Conservation (phyloP, 1,284 basidiomycete genomes). For the Heterobasidion occidentale region DNA sequence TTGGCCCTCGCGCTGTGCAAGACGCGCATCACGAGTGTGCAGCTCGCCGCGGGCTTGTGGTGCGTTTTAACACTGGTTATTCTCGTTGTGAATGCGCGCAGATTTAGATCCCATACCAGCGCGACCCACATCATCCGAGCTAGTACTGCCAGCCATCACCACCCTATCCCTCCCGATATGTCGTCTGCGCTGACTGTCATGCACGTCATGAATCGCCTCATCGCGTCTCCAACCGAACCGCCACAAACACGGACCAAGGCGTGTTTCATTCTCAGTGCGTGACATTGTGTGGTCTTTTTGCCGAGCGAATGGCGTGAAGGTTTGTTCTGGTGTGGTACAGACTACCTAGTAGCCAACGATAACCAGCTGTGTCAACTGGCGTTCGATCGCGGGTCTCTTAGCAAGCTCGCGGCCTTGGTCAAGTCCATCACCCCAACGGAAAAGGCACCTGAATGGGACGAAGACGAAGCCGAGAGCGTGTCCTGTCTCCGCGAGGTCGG, state of each 20-base stretch:
- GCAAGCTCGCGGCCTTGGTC: conserved; percentile 39
- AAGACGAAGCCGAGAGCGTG: conserved; percentile 56
- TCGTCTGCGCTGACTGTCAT: conserved; percentile 44
- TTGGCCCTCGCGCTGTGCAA: conserved; percentile 41
- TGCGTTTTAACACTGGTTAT: conserved; percentile 19
- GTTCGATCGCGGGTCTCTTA: conserved; percentile 52
- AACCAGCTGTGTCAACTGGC: conserved; percentile 55
- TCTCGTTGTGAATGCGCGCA: neutral
- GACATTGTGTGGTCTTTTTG: neutral
- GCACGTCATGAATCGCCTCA: conserved; percentile 52
- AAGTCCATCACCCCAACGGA: conserved; percentile 43
- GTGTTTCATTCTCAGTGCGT: conserved; percentile 65
- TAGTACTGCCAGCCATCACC: conserved; percentile 11
- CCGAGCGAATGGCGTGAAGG: neutral
- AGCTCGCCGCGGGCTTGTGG: conserved; percentile 65
- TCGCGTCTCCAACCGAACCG: conserved; percentile 34
- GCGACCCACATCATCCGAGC: conserved; percentile 53
- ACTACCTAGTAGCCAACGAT: conserved; percentile 66
- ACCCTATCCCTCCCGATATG: conserved; percentile 27
- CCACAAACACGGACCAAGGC: conserved; percentile 44
- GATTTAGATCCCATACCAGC: conserved; percentile 22
- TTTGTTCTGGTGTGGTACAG: conserved; percentile 27
- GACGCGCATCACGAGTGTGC: conserved; percentile 47
- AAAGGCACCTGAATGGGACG: conserved; percentile 34
- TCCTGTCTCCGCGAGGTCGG: conserved; percentile 57